Conservation (phyloP, 2,329 filamentous ascomycete genomes). For the Pseudogymnoascus sp. region DNA sequence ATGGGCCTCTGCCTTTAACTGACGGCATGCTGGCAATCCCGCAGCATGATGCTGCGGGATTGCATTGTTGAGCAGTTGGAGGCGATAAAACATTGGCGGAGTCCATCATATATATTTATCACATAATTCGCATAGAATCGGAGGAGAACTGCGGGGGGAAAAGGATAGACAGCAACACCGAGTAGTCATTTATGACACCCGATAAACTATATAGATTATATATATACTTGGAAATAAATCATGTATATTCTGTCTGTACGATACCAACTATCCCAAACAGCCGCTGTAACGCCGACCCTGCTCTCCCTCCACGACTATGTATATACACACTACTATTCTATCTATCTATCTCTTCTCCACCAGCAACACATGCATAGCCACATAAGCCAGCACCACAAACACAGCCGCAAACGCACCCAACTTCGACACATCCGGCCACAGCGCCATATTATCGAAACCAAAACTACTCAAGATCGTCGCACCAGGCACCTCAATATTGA, state of each 20-base stretch:
- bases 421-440: conserved; percentile 78
- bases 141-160: not conserved
- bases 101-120: not conserved
- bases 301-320: not conserved
- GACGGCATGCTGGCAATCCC: too few species aligned
- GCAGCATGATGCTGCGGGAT: too few species aligned
- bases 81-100: not conserved
- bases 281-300: not conserved
- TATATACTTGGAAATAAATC: not conserved
- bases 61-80: too few species aligned
- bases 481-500: conserved; percentile 93
- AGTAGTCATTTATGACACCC: not conserved
- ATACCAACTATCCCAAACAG: not conserved
- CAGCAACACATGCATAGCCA: conserved; percentile 85
- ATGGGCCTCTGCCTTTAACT: not conserved
- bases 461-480: conserved; percentile 91
- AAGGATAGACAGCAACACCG: not conserved
- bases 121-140: not conserved
- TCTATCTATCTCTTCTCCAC: conserved; percentile 74
- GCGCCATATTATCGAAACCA: conserved; percentile 79
- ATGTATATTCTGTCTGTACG: conserved; percentile 4
- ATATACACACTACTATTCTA: conserved; percentile 9
- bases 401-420: conserved; percentile 72
- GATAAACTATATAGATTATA: not conserved
- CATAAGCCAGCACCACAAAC: conserved; percentile 83